Evolutionary conservation across 2,329 filamentous ascomycete genomes (phyloP), one percentile per base, ranked within the genome.

Genomic region (Fusarium guadeloupense): DNA sequence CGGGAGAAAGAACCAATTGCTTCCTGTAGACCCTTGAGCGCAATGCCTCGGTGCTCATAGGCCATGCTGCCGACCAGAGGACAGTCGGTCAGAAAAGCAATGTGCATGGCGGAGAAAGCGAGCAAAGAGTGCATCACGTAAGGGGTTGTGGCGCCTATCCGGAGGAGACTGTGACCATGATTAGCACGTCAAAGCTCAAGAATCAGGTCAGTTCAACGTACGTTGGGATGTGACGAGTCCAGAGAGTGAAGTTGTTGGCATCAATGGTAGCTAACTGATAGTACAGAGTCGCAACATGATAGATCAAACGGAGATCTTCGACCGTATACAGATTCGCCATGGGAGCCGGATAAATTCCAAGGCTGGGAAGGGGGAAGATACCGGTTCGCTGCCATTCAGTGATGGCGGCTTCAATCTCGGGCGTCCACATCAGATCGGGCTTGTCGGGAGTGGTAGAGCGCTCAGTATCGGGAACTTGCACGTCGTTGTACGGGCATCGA

Each of bases 401-500:
- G 68, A 98, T 89, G 60, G 89, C 87, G 45, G 85, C 85, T 77
- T 97, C 91, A 66, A 95, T 91, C 70, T 94, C 89, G 14, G 91
- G 89, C 35, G 90, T 93, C 88, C 93, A 96, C 74, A 95, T 86
- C 48, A 98, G 84, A 70, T 89, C 85, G 54, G 86, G 82, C 76
- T 85, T 87, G 62, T 87, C 85, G 64, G 85, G 86, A 35, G 81
- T 80, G 31, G 84, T 82, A 43, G 85, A 82, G 66, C 85, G 81
- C 67, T 87, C 83, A 67, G 86, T 81, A 66, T 90, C 88, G 48
- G 74, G 69, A 39, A 86, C 82, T 42, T 90, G 86, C 72, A 89
- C 88, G 74, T 98, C 93, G 83, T 97, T 96, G 81, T 98, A 99
- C 70, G 97, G 95, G 78, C 95, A 99, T 72, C 93, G 91, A 71